Evolutionary conservation across 768 basidiomycete species (phyloP).

Genomic region (Cubamyces sp.): DNA sequence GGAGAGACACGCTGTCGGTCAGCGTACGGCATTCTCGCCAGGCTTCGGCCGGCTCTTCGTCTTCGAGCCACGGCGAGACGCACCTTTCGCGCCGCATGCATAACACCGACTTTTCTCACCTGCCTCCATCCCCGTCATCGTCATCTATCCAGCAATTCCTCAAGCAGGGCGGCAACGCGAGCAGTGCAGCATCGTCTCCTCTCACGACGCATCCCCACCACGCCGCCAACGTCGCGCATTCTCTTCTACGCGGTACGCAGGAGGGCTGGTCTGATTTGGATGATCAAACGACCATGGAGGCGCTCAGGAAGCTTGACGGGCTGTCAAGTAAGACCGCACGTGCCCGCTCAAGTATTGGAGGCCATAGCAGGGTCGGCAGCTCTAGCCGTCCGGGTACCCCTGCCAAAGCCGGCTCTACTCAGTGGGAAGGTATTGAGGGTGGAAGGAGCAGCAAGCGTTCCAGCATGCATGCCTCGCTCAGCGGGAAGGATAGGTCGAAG

Average conservation of each 20-base stretch:
- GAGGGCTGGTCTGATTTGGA: constrained; percentile 89
- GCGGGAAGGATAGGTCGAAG: constrained; percentile 47
- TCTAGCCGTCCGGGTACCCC: constrained; percentile 75
- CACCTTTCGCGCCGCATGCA: constrained; percentile 61
- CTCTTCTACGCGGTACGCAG: constrained; percentile 83
- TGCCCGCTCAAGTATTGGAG: constrained; percentile 71
- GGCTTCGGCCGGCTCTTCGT: constrained; percentile 68
- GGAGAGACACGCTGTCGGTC: constrained; percentile 37
- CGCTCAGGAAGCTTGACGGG: constrained; percentile 91
- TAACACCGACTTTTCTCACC: constrained; percentile 81
- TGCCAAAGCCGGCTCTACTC: constrained; percentile 55
- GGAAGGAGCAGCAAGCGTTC: constrained; percentile 41
- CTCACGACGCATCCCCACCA: constrained; percentile 47
- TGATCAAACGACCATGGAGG: constrained; percentile 88
- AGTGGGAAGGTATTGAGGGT: constrained; percentile 74
- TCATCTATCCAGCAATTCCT: constrained; percentile 86
- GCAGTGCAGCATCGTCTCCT: constrained; percentile 42
- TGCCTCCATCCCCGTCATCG: constrained; percentile 91
- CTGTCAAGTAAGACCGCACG: constrained; percentile 76
- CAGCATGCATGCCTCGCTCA: constrained; percentile 44
- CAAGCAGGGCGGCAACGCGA: constrained; percentile 53
- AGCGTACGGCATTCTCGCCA: constrained; percentile 59
- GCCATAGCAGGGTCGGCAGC: constrained; percentile 47
- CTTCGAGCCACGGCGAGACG: constrained; percentile 58
- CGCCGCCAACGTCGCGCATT: constrained; percentile 78